These are phyloP conservation scores for Acanthamoeba triangularis DNA, from an alignment of 208 protist genomes.

Conservation along the genomic window DNA sequence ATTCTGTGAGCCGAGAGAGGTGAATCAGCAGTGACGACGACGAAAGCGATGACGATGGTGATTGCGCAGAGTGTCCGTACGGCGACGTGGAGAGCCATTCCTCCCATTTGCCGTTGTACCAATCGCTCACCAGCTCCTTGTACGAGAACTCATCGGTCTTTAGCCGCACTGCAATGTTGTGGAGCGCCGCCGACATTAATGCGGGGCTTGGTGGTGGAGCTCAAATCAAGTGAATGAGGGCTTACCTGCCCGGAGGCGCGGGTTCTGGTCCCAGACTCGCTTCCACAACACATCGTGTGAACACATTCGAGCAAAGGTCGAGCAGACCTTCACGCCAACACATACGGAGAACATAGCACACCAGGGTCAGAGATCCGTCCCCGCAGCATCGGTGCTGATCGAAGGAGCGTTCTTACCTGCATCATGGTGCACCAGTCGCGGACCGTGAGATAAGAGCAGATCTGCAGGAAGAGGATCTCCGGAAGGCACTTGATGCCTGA, in stretches of 20 bases:
- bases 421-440: constrained; percentile 53
- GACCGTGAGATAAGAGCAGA: constrained; percentile 41
- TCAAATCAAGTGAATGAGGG: not conserved
- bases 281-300: constrained; percentile 42
- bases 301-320: constrained; percentile 8
- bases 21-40: not conserved
- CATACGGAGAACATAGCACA: not conserved
- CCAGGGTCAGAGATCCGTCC: not conserved
- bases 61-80: not conserved
- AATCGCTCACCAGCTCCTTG: constrained; percentile 70
- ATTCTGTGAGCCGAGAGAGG: not conserved
- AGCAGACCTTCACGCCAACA: not conserved
- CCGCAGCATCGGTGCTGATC: not conserved
- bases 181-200: not conserved
- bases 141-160: constrained; percentile 73
- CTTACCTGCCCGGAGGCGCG: constrained; percentile 24
- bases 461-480: constrained; percentile 17
- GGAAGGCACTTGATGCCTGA: constrained; percentile 62
- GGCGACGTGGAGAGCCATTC: constrained; percentile 67
- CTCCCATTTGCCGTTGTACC: constrained; percentile 14
- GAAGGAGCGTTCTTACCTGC: constrained; percentile 8
- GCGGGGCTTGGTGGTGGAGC: not conserved
- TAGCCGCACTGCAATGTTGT: not conserved
- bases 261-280: constrained; percentile 42
- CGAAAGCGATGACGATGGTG: not conserved